phyloP scores from a whole-genome alignment of 768 basidiomycete species.

The Daedaleopsis sinensis region DNA sequence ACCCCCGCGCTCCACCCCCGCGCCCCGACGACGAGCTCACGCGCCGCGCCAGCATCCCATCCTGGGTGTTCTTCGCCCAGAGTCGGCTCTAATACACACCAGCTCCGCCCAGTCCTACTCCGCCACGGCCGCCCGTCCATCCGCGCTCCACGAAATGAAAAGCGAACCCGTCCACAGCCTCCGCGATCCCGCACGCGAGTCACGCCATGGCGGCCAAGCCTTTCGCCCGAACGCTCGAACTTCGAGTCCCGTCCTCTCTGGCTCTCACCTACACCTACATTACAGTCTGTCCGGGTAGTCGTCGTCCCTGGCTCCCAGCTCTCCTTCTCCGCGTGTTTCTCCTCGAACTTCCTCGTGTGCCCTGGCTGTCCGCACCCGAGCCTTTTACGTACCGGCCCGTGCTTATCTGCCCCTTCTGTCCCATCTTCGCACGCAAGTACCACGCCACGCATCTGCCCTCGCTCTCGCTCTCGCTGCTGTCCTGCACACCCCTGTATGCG shows the following conservation, averaged over 20 bases:
- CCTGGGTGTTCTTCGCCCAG: not conserved
- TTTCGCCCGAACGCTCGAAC: not conserved
- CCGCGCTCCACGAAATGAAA: too few species aligned
- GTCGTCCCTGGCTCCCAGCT: slow-evolving; percentile 12
- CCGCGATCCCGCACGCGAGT: not conserved
- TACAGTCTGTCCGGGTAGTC: slow-evolving; percentile 24
- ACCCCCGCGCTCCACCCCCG: not conserved
- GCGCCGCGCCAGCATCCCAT: not conserved
- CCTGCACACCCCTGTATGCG: not conserved
- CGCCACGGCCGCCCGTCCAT: too few species aligned
- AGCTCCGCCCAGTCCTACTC: too few species aligned
- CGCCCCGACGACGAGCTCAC: not conserved
- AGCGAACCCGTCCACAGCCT: too few species aligned
- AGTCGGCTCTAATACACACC: too few species aligned
- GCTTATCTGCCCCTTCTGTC: not conserved
- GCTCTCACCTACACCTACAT: slow-evolving; percentile 12
- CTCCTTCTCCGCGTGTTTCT: not conserved
- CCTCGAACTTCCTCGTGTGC: not conserved
- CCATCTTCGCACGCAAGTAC: not conserved
- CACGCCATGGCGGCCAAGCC: not conserved
- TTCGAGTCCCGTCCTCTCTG: not conserved
- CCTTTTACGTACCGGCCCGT: not conserved
- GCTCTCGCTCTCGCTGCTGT: not conserved
- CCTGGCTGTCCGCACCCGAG: not conserved
- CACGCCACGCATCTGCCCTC: not conserved